Conservation (phyloP, 2,329 filamentous ascomycete genomes). For the Cladosporium cucumerinum region DNA sequence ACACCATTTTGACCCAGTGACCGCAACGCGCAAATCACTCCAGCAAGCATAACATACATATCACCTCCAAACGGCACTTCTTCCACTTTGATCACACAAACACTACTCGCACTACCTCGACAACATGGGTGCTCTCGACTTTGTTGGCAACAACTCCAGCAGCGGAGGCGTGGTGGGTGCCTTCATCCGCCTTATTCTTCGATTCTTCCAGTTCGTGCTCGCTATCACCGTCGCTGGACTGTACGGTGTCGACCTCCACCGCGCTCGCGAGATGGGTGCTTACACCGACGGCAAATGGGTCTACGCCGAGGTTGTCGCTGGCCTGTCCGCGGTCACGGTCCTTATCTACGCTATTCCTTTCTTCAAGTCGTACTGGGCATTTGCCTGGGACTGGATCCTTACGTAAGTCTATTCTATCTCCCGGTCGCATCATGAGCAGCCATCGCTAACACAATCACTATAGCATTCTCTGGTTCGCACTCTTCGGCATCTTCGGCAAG, state of each 20-base stretch:
- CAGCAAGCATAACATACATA: conserved; percentile 2
- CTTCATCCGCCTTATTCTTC: conserved; percentile 59
- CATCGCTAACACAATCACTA: not conserved
- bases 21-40: not conserved
- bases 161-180: conserved; percentile 37
- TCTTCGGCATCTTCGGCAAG: conserved; percentile 80
- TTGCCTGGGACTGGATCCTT: conserved; percentile 68
- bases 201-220: conserved; percentile 72
- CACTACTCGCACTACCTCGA: not conserved
- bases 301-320: conserved; percentile 70
- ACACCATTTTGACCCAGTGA: not conserved
- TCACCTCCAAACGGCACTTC: not conserved
- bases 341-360: conserved; percentile 63
- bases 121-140: conserved; percentile 30
- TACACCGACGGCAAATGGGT: conserved; percentile 69
- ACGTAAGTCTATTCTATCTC: conserved; percentile 43
- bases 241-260: conserved; percentile 67
- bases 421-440: not conserved
- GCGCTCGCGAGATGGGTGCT: conserved; percentile 48
- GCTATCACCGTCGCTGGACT: conserved; percentile 74
- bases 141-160: conserved; percentile 24
- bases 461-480: conserved; percentile 69
- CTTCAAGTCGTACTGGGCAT: conserved; percentile 52
- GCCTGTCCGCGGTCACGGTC: conserved; percentile 60
- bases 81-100: not conserved